Evolutionary conservation across 768 basidiomycete species (phyloP).

Genomic region (Russula abietina): DNA sequence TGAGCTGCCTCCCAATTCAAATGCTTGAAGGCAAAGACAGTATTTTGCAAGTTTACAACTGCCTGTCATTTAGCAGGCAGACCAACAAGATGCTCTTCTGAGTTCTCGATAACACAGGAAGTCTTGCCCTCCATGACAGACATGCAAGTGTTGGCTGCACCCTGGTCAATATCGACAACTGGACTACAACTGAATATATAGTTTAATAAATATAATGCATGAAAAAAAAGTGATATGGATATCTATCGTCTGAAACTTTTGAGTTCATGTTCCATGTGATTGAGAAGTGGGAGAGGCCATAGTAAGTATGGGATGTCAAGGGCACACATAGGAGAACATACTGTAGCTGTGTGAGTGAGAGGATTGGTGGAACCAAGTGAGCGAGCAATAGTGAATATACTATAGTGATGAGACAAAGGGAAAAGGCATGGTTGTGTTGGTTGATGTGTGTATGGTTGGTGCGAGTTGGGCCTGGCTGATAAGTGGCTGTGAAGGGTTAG

Average conservation of each 20-base stretch:
- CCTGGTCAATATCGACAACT: slow-evolving; percentile 95
- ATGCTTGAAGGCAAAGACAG: slow-evolving; percentile 93
- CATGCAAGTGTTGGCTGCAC: slow-evolving; percentile 87
- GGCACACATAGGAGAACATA: slow-evolving; percentile 33
- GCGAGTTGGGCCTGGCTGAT: too few species aligned
- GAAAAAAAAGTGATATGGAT: background rate
- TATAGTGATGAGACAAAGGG: slow-evolving; percentile 38
- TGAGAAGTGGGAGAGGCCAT: slow-evolving; percentile 65
- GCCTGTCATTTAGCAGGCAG: too few species aligned
- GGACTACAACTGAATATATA: slow-evolving; percentile 45
- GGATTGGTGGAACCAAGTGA: slow-evolving; percentile 52
- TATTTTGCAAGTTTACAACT: too few species aligned
- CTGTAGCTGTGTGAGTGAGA: slow-evolving; percentile 55
- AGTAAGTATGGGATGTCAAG: slow-evolving; percentile 12
- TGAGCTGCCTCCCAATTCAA: slow-evolving; percentile 90
- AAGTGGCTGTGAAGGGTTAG: too few species aligned
- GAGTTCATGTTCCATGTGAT: slow-evolving; percentile 93
- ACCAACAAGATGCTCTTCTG: slow-evolving; percentile 94
- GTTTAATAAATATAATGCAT: too few species aligned
- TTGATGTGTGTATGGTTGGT: too few species aligned
- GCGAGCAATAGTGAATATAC: slow-evolving; percentile 69
- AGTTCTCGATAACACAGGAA: slow-evolving; percentile 92
- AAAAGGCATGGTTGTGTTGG: too few species aligned
- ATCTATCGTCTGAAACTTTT: slow-evolving; percentile 82
- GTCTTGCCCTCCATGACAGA: slow-evolving; percentile 95